Conservation (phyloP, 805 yeast genomes). For the Teunomyces barrocoloradensis region DNA sequence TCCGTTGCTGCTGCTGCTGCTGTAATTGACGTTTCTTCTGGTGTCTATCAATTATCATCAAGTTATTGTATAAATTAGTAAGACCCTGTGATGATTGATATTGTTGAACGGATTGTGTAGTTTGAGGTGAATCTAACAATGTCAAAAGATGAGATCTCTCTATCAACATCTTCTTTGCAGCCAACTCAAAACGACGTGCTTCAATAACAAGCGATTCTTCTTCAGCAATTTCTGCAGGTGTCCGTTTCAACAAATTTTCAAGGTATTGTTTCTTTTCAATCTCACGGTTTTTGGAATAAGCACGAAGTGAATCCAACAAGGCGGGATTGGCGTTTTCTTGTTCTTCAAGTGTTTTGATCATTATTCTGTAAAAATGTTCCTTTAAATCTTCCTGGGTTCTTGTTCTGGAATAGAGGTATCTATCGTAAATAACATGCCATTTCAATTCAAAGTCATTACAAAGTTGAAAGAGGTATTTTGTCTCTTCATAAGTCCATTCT, state of each 20-base stretch:
- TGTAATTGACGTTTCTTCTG: constrained; percentile 54
- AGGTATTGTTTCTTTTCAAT: constrained; percentile 76
- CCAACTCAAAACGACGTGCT: constrained; percentile 86
- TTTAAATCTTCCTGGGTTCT: constrained; percentile 77
- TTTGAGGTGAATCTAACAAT: constrained; percentile 82
- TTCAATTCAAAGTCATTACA: constrained; percentile 61
- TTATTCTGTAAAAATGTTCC: constrained; percentile 72
- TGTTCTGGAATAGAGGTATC: constrained; percentile 36
- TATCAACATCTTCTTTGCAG: constrained; percentile 81
- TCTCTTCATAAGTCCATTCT: constrained; percentile 76
- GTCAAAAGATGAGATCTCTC: constrained; percentile 80
- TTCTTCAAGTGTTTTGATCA: constrained; percentile 44
- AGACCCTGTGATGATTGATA: constrained; percentile 85
- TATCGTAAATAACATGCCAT: constrained; percentile 66
- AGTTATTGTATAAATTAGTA: constrained; percentile 76
- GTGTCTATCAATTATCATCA: constrained; percentile 66
- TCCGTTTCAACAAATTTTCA: constrained; percentile 69
- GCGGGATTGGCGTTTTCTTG: constrained; percentile 43
- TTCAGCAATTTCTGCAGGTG: constrained; percentile 97
- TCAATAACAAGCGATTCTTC: constrained; percentile 93
- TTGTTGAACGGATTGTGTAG: constrained; percentile 70
- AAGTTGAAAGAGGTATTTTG: constrained; percentile 71
- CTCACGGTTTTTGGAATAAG: constrained; percentile 71
- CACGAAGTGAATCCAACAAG: constrained; percentile 57
- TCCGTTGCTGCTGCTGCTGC: constrained; percentile 28